Conservation (phyloP, 352 stramenopile species). For the Phytophthora ohioensis region DNA sequence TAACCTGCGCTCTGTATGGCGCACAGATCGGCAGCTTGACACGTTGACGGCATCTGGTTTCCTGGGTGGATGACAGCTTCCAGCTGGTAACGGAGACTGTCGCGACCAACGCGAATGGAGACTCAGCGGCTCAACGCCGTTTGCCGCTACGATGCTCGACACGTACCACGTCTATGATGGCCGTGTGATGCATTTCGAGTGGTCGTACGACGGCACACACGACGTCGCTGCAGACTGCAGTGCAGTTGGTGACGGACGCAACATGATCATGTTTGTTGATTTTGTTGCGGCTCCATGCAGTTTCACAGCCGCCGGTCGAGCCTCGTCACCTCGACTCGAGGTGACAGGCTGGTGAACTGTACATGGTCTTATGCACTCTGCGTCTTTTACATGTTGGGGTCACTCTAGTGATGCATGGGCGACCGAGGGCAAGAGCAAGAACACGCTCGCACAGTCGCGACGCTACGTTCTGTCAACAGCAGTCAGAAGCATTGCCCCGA, state of each 20-base stretch:
- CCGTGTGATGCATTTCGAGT: constrained; percentile 23
- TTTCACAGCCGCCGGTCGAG: constrained; percentile 16
- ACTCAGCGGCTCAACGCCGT: background rate
- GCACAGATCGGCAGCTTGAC: constrained; percentile 35
- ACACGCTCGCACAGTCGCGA: constrained; percentile 30
- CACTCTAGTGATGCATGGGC: constrained; percentile 26
- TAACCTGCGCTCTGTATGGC: constrained; percentile 20
- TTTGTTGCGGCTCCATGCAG: background rate
- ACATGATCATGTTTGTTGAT: background rate
- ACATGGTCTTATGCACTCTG: constrained; percentile 32
- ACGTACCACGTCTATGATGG: constrained; percentile 29
- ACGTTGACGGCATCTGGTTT: constrained; percentile 38
- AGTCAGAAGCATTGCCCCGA: constrained; percentile 36
- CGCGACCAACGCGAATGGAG: constrained; percentile 4
- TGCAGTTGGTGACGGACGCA: background rate
- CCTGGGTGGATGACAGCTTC: constrained; percentile 36
- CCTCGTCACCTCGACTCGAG: background rate
- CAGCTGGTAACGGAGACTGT: constrained; percentile 30
- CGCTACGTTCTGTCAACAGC: constrained; percentile 45
- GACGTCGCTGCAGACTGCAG: background rate
- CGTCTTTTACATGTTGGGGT: constrained; percentile 27
- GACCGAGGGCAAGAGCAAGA: constrained; percentile 26
- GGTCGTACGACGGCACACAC: constrained; percentile 22
- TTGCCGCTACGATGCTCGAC: constrained; percentile 12
- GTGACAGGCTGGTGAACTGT: constrained; percentile 30